phyloP scores from a whole-genome alignment of 169 alveolate genomes.

The Neospora caninum region DNA sequence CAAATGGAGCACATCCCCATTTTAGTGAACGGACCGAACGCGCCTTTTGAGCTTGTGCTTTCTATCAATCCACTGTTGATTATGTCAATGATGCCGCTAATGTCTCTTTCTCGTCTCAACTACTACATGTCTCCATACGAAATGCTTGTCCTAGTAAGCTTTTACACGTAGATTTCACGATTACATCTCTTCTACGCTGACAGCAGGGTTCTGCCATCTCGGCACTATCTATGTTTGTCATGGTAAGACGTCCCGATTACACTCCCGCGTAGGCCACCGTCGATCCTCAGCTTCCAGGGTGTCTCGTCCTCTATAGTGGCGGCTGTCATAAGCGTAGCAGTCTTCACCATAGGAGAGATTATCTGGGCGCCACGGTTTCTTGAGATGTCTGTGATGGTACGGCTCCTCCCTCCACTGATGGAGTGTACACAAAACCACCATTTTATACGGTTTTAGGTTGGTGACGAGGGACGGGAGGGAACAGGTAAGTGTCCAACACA shows the following conservation, averaged over 20 bases:
- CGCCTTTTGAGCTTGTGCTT: slow-evolving; percentile 57
- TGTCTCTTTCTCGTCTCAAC: not conserved
- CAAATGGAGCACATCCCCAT: not conserved
- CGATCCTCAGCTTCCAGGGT: slow-evolving; percentile 3
- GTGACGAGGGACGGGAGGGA: slow-evolving; percentile 56
- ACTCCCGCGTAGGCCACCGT: not conserved
- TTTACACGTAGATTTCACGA: not conserved
- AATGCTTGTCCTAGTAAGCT: slow-evolving; percentile 26
- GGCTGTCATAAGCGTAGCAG: slow-evolving; percentile 34
- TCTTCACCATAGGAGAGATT: slow-evolving; percentile 64
- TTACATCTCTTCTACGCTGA: not conserved
- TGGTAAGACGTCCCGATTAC: slow-evolving; percentile 1
- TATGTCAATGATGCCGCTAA: slow-evolving; percentile 35
- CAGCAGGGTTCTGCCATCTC: slow-evolving; percentile 40
- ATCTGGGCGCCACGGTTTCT: slow-evolving; percentile 70
- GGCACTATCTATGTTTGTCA: slow-evolving; percentile 36
- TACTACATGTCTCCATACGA: not conserved
- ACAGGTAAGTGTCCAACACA: slow-evolving; percentile 24
- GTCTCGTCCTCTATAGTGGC: slow-evolving; percentile 39
- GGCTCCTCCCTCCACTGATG: not conserved
- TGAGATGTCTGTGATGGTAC: slow-evolving; percentile 52
- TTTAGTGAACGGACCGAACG: slow-evolving; percentile 32
- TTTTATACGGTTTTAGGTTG: slow-evolving; percentile 14
- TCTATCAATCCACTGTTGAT: slow-evolving; percentile 42
- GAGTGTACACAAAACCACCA: not conserved